These are phyloP conservation scores for Madurella mycetomatis DNA, from an alignment of 2,329 filamentous ascomycete species.

Conservation along the genomic window DNA sequence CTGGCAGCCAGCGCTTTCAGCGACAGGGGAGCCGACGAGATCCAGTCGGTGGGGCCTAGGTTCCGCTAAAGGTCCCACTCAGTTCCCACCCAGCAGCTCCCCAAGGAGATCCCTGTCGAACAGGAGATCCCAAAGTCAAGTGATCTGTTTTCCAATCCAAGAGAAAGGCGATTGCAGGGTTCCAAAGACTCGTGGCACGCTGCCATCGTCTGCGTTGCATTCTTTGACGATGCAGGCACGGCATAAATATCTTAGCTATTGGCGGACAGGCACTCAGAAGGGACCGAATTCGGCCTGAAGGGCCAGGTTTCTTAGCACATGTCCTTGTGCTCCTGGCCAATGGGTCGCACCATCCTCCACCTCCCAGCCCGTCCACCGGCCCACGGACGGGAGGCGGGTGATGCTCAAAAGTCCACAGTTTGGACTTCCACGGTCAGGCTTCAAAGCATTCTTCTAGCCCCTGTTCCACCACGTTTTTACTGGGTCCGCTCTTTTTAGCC, in stretches of 20 bases:
- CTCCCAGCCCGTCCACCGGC: background rate
- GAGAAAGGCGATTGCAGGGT: background rate
- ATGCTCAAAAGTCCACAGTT: background rate
- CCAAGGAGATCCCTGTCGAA: background rate
- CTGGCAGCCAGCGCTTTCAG: background rate
- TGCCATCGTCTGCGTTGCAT: background rate
- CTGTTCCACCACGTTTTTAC: background rate
- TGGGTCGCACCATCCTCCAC: background rate
- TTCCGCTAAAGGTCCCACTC: background rate
- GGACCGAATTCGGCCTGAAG: background rate
- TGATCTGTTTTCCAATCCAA: background rate
- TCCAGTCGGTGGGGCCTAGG: background rate
- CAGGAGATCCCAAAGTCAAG: background rate
- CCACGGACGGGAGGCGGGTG: background rate
- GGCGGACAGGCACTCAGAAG: background rate
- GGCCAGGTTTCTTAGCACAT: background rate
- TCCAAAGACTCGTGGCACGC: conserved; percentile 8
- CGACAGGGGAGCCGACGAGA: background rate
- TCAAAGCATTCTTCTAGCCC: background rate
- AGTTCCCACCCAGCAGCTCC: no score
- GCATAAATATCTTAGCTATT: background rate
- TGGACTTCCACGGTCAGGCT: background rate
- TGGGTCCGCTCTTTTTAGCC: background rate
- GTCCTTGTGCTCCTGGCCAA: conserved; percentile 2
- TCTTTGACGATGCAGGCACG: conserved; percentile 1